A percentile compares a stretch with the other conserved stretches of the same genome.
Evolutionary conservation across 1,284 basidiomycete genomes (phyloP).

Genomic region (Marasmius sp.): DNA sequence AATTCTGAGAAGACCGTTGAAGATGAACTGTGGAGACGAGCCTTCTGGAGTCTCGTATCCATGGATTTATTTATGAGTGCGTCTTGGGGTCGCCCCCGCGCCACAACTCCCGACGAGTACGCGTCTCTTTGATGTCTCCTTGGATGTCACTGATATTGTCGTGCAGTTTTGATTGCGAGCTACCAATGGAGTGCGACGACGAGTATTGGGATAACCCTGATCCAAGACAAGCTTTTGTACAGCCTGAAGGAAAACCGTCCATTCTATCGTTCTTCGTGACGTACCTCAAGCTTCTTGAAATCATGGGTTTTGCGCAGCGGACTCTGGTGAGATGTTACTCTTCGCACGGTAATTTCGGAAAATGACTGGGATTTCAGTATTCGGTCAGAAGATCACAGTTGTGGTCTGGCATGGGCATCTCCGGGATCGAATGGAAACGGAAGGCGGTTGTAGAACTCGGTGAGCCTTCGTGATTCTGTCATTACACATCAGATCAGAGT

Average conservation of each 20-base stretch:
- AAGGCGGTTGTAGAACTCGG: constrained; percentile 67
- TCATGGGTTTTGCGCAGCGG: constrained; percentile 61
- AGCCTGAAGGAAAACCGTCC: constrained; percentile 47
- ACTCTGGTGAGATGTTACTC: constrained; percentile 47
- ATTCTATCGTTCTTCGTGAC: constrained; percentile 50
- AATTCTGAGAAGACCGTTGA: constrained; percentile 29
- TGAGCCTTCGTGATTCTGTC: not conserved
- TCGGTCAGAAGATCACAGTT: constrained; percentile 70
- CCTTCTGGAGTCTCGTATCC: constrained; percentile 40
- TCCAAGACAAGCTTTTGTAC: constrained; percentile 40
- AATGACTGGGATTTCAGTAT: constrained; percentile 45
- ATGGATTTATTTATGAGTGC: constrained; percentile 39
- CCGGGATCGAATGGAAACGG: constrained; percentile 60
- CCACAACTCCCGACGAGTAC: constrained; percentile 51
- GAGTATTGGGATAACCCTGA: constrained; percentile 57
- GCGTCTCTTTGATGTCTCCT: constrained; percentile 20
- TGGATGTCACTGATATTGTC: not conserved
- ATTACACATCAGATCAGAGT: not conserved
- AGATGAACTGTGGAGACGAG: constrained; percentile 58
- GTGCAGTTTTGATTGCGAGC: constrained; percentile 56
- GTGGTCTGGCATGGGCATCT: constrained; percentile 45
- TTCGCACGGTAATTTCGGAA: not conserved
- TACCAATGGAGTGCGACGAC: constrained; percentile 63
- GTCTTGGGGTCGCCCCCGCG: constrained; percentile 48
- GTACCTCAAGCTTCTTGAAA: constrained; percentile 55